Evolutionary conservation across 768 basidiomycete genomes (phyloP).

Genomic region (Holtermannia corniformis): DNA sequence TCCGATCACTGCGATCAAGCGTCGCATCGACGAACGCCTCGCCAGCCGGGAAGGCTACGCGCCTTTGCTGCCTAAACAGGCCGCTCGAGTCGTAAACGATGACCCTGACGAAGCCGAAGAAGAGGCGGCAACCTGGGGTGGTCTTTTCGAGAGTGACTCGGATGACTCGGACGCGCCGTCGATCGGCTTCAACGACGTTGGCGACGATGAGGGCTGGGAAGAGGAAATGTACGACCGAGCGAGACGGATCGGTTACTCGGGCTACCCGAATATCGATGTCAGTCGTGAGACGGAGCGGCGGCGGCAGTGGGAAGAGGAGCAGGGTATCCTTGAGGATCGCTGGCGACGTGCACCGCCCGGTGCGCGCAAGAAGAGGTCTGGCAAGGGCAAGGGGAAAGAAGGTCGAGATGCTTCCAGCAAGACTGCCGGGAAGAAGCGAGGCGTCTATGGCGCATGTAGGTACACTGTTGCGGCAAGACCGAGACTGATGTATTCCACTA

Average conservation of each 20-base stretch:
- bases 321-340: conserved; percentile 66
- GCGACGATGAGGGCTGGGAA: conserved; percentile 49
- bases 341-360: conserved; percentile 56
- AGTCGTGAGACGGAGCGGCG: conserved; percentile 62
- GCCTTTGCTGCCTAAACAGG: conserved; percentile 60
- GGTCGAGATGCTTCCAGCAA: too few species aligned
- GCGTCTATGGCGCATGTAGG: conserved; percentile 36
- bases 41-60: conserved; percentile 58
- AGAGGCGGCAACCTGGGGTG: conserved; percentile 2
- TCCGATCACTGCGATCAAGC: conserved; percentile 38
- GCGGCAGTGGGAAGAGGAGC: conserved; percentile 73
- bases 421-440: conserved; percentile 15
- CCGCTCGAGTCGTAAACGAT: conserved; percentile 54
- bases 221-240: conserved; percentile 70
- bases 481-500: conserved; percentile 1
- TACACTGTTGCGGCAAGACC: background rate
- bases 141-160: conserved; percentile 40
- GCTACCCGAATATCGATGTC: conserved; percentile 81
- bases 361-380: conserved; percentile 40
- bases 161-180: conserved; percentile 33
- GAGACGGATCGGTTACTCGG: conserved; percentile 72
- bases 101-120: conserved; percentile 23
- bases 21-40: conserved; percentile 35
- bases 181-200: conserved; percentile 60
- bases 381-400: conserved; percentile 52